A percentile compares a stretch with the other conserved stretches of the same genome.
These are phyloP conservation scores for Vinca major DNA, from an alignment of 305 asterid genomes.

Conservation along the genomic window DNA sequence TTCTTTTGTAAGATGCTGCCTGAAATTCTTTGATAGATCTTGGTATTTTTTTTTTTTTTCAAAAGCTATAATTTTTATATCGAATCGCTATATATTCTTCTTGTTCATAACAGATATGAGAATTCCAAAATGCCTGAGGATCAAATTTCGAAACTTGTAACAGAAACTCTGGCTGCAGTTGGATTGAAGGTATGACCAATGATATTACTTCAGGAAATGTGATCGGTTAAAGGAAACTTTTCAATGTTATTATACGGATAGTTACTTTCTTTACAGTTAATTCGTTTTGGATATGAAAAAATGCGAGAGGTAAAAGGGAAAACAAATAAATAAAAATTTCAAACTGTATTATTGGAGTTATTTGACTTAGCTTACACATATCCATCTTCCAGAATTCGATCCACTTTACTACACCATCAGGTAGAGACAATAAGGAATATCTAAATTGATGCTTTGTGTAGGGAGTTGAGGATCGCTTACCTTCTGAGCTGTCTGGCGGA, in stretches of 20 bases:
- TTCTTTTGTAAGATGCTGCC: conserved; percentile 66
- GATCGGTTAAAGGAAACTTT: neutral
- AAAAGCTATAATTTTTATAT: neutral
- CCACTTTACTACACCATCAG: neutral
- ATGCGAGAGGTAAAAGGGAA: neutral
- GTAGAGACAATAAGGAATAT: neutral
- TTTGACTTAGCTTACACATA: neutral
- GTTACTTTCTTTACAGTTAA: neutral
- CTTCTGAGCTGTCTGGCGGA: conserved; percentile 98
- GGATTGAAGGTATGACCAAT: conserved; percentile 73
- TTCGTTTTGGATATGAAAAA: neutral
- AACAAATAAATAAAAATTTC: neutral
- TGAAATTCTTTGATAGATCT: conserved; percentile 9
- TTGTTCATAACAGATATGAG: conserved; percentile 57
- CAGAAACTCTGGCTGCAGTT: conserved; percentile 94
- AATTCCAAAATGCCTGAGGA: conserved; percentile 82
- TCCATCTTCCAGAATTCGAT: neutral
- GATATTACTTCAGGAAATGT: neutral
- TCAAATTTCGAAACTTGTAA: conserved; percentile 72
- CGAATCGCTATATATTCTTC: conserved; percentile 10
- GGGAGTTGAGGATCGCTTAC: conserved; percentile 93
- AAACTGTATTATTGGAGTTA: neutral
- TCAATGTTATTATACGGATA: neutral
- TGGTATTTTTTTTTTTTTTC: neutral
- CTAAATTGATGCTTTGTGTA: conserved; percentile 20